These are phyloP conservation scores for Irpex rosettiformis DNA, from an alignment of 1,284 basidiomycete genomes.

Conservation along the genomic window DNA sequence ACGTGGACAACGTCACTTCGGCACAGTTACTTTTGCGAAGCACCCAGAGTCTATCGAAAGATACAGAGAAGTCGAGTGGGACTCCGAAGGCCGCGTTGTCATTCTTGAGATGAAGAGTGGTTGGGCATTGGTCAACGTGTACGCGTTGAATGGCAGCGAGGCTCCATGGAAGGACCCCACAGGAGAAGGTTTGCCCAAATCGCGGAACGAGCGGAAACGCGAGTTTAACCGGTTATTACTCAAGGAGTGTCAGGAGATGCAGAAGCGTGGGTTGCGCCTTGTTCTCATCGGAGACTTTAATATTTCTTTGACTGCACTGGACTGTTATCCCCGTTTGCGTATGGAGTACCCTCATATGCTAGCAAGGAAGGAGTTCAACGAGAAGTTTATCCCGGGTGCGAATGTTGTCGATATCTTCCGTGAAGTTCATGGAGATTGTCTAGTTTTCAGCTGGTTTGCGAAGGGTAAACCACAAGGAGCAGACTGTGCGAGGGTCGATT, in stretches of 20 bases:
- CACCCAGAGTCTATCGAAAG: constrained; percentile 14
- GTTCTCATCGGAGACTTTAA: constrained; percentile 28
- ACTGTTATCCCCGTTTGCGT: constrained; percentile 24
- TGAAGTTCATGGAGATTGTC: constrained; percentile 17
- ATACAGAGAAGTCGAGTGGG: constrained; percentile 25
- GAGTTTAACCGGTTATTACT: constrained; percentile 26
- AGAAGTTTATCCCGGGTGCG: constrained; percentile 21
- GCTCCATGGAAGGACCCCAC: constrained; percentile 25
- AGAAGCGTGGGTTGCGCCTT: constrained; percentile 20
- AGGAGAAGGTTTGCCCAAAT: constrained; percentile 20
- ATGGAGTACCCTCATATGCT: constrained; percentile 25
- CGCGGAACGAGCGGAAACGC: constrained; percentile 27
- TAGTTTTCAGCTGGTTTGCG: constrained; percentile 26
- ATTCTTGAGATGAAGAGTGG: constrained; percentile 25
- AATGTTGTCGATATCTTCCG: constrained; percentile 24
- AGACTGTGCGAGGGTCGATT: constrained; percentile 25
- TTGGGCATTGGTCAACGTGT: constrained; percentile 27
- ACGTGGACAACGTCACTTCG: constrained; percentile 25
- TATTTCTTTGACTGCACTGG: constrained; percentile 21
- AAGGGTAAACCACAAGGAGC: constrained; percentile 25
- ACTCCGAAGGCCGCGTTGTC: constrained; percentile 24
- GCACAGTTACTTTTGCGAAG: constrained; percentile 21
- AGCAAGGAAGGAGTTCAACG: constrained; percentile 23
- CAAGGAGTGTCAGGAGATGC: constrained; percentile 22
- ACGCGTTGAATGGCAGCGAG: constrained; percentile 28